A percentile compares a stretch with the other conserved stretches of the same genome.
phyloP scores from a whole-genome alignment of 345 rosid genomes.

The Citrus australasica region DNA sequence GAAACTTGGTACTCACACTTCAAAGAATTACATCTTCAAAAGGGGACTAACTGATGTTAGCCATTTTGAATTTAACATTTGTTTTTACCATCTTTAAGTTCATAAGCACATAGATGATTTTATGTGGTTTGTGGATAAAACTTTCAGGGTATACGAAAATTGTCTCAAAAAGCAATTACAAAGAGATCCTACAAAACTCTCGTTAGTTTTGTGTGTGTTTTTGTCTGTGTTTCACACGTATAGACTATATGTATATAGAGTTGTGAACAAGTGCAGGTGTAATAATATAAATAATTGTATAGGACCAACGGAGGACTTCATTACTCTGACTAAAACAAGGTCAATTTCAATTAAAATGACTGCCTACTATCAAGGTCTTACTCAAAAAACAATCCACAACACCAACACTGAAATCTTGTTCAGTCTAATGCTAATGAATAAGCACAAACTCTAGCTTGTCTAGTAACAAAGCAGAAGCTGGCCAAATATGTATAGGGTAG shows the following conservation, averaged over 20 bases:
- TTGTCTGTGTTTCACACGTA: neutral
- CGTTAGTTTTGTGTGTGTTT: neutral
- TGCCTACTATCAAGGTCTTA: neutral
- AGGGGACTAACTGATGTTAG: neutral
- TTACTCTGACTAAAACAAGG: neutral
- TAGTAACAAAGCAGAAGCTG: conserved; percentile 1
- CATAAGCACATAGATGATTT: neutral
- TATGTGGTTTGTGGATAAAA: neutral
- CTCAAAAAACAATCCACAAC: neutral
- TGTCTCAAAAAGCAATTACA: neutral
- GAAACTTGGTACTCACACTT: neutral
- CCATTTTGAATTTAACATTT: neutral
- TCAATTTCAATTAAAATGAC: neutral
- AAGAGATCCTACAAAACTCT: neutral
- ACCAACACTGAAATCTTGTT: neutral
- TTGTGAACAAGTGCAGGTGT: neutral
- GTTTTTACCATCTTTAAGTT: neutral
- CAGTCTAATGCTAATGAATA: neutral
- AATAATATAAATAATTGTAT: neutral
- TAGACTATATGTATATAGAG: neutral
- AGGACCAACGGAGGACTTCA: neutral
- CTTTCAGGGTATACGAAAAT: neutral
- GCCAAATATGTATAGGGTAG: neutral
- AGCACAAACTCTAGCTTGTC: neutral
- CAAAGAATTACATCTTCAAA: neutral